These are phyloP conservation scores for Colletotrichum sp. DNA, from an alignment of 2,329 filamentous ascomycete genomes.

Conservation along the genomic window DNA sequence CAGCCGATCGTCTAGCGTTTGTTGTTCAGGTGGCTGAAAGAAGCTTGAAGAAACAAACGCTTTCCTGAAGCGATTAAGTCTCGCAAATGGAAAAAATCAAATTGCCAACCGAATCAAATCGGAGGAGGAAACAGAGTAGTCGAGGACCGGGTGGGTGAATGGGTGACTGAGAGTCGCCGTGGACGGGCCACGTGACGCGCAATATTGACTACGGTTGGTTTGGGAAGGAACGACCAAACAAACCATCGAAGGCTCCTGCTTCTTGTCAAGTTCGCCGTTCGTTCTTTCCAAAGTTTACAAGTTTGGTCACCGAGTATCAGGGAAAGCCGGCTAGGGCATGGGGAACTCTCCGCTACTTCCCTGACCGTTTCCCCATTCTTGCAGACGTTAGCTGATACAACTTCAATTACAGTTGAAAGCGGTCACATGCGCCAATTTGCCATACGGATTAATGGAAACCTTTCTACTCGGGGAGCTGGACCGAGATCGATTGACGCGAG, in stretches of 20 bases:
- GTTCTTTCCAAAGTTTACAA: background rate
- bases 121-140: too few relatives aligned
- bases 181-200: too few relatives aligned
- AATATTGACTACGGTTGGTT: background rate
- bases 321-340: background rate
- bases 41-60: too few relatives aligned
- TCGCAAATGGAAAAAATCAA: too few relatives aligned
- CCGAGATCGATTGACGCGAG: background rate
- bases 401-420: background rate
- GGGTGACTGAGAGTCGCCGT: too few relatives aligned
- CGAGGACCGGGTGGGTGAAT: too few relatives aligned
- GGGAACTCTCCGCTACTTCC: accelerated
- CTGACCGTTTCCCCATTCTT: background rate
- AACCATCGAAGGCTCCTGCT: background rate
- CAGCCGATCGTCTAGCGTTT: background rate
- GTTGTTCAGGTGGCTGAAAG: background rate
- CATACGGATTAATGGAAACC: accelerated
- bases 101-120: too few relatives aligned
- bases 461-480: accelerated
- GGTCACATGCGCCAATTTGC: too few relatives aligned
- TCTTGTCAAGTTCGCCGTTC: background rate
- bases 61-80: too few relatives aligned
- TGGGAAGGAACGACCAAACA: background rate
- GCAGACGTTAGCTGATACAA: background rate
- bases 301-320: background rate